Evolutionary conservation across 1,284 basidiomycete species (phyloP).

Genomic region (Microstroma glucosiphilum): DNA sequence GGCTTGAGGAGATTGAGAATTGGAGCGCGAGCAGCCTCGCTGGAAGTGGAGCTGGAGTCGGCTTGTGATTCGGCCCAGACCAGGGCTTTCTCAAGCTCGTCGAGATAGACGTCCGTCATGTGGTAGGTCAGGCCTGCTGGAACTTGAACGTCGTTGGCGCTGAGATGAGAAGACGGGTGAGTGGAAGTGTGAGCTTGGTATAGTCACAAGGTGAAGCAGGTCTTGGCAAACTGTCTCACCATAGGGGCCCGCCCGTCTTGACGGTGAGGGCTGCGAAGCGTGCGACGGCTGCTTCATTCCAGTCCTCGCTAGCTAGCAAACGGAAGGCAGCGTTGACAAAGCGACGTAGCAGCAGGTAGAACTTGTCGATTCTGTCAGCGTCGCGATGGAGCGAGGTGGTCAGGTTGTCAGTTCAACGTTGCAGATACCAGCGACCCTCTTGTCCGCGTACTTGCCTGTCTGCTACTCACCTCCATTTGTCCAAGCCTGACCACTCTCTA

Average conservation of each 20-base stretch:
- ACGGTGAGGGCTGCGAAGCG: slow-evolving; percentile 18
- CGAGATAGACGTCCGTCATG: slow-evolving; percentile 79
- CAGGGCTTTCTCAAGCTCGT: slow-evolving; percentile 74
- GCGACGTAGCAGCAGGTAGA: slow-evolving; percentile 83
- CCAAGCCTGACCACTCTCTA: slow-evolving; percentile 85
- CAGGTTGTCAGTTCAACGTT: background rate
- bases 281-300: slow-evolving; percentile 9
- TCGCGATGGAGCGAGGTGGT: background rate
- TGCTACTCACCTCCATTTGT: slow-evolving; percentile 68
- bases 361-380: slow-evolving; percentile 65
- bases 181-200: background rate
- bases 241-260: slow-evolving; percentile 19
- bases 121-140: slow-evolving; percentile 67
- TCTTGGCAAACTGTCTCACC: background rate
- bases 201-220: background rate
- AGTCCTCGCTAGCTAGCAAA: slow-evolving; percentile 55
- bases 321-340: slow-evolving; percentile 80
- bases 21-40: slow-evolving; percentile 50
- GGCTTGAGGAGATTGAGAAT: slow-evolving; percentile 62
- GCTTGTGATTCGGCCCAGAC: slow-evolving; percentile 12
- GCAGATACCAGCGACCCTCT: background rate
- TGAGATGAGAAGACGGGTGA: background rate
- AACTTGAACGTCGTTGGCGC: slow-evolving; percentile 60
- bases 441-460: background rate
- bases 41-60: slow-evolving; percentile 28